These are phyloP conservation scores for Saccharomycopsis sp. DNA, from an alignment of 805 yeast genomes.

Conservation along the genomic window DNA sequence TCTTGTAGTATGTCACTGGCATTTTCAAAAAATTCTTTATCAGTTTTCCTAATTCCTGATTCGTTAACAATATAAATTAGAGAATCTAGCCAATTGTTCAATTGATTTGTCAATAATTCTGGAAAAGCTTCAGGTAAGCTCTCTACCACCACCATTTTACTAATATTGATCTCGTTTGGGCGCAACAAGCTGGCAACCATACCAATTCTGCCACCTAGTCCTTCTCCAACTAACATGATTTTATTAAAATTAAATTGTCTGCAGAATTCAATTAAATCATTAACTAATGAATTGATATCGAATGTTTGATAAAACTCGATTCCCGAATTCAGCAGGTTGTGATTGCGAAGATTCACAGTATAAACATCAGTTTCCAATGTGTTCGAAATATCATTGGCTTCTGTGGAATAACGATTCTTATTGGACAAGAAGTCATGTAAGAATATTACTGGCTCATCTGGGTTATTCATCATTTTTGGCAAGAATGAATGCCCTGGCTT, in stretches of 20 bases:
- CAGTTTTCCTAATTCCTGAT: conserved; percentile 8
- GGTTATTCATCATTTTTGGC: conserved; percentile 14
- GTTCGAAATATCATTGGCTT: conserved; percentile 18
- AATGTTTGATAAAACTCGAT: not conserved
- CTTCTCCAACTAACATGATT: conserved; percentile 18
- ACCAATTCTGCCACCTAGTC: conserved; percentile 18
- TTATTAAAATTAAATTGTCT: conserved; percentile 6
- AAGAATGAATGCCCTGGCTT: conserved; percentile 20
- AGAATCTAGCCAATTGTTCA: conserved; percentile 10
- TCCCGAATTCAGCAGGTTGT: not conserved
- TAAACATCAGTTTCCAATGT: conserved; percentile 20
- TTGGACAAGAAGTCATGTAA: conserved; percentile 15
- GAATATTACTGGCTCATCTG: conserved; percentile 19
- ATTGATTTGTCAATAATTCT: not conserved
- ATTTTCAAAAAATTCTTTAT: conserved; percentile 15
- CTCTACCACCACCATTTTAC: conserved; percentile 15
- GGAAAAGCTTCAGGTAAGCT: conserved; percentile 14
- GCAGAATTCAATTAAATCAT: conserved; percentile 13
- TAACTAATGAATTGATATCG: conserved; percentile 7
- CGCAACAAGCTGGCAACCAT: conserved; percentile 9
- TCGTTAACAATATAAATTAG: conserved; percentile 10
- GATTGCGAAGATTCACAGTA: conserved; percentile 12
- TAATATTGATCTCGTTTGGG: conserved; percentile 2
- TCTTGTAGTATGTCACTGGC: conserved; percentile 4
- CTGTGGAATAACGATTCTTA: conserved; percentile 5